These are phyloP conservation scores for Vickermania ingenoplastis DNA, from an alignment of 208 protist genomes.

Conservation along the genomic window DNA sequence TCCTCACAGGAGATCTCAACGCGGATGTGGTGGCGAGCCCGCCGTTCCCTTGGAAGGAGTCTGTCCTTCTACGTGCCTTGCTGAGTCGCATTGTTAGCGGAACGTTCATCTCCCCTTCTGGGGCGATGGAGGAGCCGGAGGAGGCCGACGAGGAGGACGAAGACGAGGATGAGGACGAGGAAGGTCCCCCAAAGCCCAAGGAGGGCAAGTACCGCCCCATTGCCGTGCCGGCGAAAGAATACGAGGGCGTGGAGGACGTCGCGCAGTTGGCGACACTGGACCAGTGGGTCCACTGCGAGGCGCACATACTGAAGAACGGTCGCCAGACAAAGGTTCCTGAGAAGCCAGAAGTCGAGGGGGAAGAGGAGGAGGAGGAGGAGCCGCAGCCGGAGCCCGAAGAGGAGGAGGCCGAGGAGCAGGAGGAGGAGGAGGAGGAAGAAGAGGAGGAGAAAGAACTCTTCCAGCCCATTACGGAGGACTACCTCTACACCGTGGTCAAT, in stretches of 20 bases:
- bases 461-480: slow-evolving; percentile 57
- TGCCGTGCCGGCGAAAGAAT: slow-evolving; percentile 41
- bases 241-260: slow-evolving; percentile 77
- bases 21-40: slow-evolving; percentile 71
- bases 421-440: slow-evolving; percentile 46
- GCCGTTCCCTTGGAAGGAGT: slow-evolving; percentile 89
- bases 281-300: slow-evolving; percentile 85
- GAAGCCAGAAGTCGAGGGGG: slow-evolving; percentile 69
- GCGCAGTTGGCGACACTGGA: slow-evolving; percentile 50
- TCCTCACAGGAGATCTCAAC: slow-evolving; percentile 88
- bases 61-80: slow-evolving; percentile 88
- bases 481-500: slow-evolving; percentile 76
- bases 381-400: slow-evolving; percentile 46
- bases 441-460: slow-evolving; percentile 87
- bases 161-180: slow-evolving; percentile 79
- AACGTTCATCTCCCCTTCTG: slow-evolving; percentile 83
- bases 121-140: slow-evolving; percentile 77
- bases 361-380: slow-evolving; percentile 46
- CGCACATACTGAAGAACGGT: slow-evolving; percentile 80
- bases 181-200: slow-evolving; percentile 45
- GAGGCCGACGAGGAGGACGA: slow-evolving; percentile 74
- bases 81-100: slow-evolving; percentile 88
- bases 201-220: slow-evolving; percentile 81
- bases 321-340: slow-evolving; percentile 85
- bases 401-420: slow-evolving; percentile 39